Evolutionary conservation across 169 alveolate species (phyloP).

Genomic region (Haemoproteus tartakovskyi): DNA sequence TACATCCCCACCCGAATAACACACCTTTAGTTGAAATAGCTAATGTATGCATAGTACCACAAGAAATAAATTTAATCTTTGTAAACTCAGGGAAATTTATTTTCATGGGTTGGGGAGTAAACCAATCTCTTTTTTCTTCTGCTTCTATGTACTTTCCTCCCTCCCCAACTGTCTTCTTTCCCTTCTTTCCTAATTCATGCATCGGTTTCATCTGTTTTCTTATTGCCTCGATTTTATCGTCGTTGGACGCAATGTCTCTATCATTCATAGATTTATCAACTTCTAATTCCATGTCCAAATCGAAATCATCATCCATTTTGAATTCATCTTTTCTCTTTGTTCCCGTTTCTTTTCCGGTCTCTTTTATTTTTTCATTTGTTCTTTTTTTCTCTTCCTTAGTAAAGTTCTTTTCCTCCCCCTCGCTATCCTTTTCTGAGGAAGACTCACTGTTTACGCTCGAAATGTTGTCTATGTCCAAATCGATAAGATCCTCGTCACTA

Average conservation of each 20-base stretch:
- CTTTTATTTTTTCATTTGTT: too few relatives aligned
- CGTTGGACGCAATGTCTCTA: too few relatives aligned
- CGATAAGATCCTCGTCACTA: conserved; percentile 2
- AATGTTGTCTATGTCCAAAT: conserved; percentile 5
- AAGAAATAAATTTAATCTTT: conserved; percentile 72
- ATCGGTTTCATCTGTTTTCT: too few relatives aligned
- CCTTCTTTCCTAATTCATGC: background rate
- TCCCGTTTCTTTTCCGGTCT: too few relatives aligned
- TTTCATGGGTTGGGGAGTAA: conserved; percentile 76
- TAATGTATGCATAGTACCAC: conserved; percentile 83
- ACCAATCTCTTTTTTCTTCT: conserved; percentile 76
- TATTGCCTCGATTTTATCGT: too few relatives aligned
- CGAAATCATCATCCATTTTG: too few relatives aligned
- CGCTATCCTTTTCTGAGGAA: background rate
- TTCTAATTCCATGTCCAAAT: too few relatives aligned
- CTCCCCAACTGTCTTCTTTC: background rate
- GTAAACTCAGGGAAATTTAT: conserved; percentile 69
- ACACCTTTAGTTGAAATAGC: conserved; percentile 75
- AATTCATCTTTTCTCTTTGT: too few relatives aligned
- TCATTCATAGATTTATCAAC: too few relatives aligned
- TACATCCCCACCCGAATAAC: conserved; percentile 81
- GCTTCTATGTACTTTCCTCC: background rate
- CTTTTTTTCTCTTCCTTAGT: background rate
- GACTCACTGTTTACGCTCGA: conserved; percentile 1
- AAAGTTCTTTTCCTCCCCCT: background rate